These are phyloP conservation scores for Draba incana DNA, from an alignment of 345 rosid species.

Conservation along the genomic window DNA sequence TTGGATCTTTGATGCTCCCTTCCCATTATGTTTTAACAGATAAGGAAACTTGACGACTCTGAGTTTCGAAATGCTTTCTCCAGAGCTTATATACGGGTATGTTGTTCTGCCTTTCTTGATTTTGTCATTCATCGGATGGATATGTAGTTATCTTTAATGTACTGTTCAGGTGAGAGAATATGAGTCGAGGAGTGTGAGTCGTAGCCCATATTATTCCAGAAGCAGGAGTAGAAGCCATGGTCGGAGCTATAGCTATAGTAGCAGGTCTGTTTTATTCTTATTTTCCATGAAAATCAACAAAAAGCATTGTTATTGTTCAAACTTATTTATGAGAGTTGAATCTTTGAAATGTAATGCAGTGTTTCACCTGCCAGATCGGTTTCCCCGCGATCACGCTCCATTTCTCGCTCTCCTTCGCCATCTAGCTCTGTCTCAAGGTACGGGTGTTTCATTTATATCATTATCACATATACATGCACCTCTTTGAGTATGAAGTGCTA, in stretches of 20 bases:
- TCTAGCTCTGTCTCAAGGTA: slow-evolving; percentile 63
- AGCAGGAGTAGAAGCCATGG: slow-evolving; percentile 47
- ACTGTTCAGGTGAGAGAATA: slow-evolving; percentile 78
- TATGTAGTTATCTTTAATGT: neutral
- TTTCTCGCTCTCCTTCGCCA: slow-evolving; percentile 52
- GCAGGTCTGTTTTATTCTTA: slow-evolving; percentile 48
- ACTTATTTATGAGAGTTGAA: neutral
- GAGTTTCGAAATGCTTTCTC: slow-evolving; percentile 89
- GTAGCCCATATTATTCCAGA: slow-evolving; percentile 52
- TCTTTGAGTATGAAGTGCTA: neutral
- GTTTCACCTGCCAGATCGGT: slow-evolving; percentile 57
- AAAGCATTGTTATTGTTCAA: neutral
- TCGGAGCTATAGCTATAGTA: slow-evolving; percentile 52
- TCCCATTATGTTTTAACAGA: slow-evolving; percentile 45
- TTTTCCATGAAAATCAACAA: neutral
- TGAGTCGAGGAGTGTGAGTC: slow-evolving; percentile 72
- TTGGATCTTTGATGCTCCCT: slow-evolving; percentile 22
- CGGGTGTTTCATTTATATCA: neutral
- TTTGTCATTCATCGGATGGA: neutral
- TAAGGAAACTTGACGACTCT: slow-evolving; percentile 85
- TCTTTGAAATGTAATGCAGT: slow-evolving; percentile 44
- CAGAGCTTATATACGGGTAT: slow-evolving; percentile 81
- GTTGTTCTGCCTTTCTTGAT: slow-evolving; percentile 7
- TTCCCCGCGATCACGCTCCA: slow-evolving; percentile 52
- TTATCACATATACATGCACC: neutral